phyloP scores from a whole-genome alignment of 352 stramenopile genomes.

The Aphanomyces invadans region DNA sequence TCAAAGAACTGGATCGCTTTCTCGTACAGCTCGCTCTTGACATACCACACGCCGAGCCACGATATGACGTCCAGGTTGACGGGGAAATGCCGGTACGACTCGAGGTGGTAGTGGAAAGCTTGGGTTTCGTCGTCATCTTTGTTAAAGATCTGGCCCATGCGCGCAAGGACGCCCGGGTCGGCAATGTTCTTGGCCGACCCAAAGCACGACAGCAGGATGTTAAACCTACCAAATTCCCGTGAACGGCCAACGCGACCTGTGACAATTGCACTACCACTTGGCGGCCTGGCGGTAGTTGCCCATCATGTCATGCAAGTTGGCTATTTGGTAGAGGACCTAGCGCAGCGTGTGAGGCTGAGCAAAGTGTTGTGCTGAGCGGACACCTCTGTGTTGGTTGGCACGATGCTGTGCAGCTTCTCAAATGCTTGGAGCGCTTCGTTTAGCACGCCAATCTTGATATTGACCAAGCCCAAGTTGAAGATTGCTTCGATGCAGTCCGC shows the following conservation, averaged over 20 bases:
- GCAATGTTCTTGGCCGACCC: constrained; percentile 62
- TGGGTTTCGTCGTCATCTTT: constrained; percentile 91
- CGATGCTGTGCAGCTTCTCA: constrained; percentile 94
- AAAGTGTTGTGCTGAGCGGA: too few relatives aligned
- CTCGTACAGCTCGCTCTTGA: constrained; percentile 95
- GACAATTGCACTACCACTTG: constrained; percentile 71
- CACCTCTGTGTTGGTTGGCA: constrained; percentile 79
- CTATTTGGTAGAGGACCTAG: constrained; percentile 94
- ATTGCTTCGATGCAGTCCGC: constrained; percentile 93
- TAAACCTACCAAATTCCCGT: constrained; percentile 39
- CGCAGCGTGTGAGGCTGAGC: too few relatives aligned
- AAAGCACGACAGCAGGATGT: constrained; percentile 91
- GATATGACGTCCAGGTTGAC: constrained; percentile 95
- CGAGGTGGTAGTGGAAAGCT: constrained; percentile 93
- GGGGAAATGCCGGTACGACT: constrained; percentile 93
- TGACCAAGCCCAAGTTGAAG: constrained; percentile 92
- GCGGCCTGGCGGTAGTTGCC: constrained; percentile 77
- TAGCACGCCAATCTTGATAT: constrained; percentile 82
- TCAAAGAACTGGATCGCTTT: constrained; percentile 96
- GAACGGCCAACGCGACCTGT: neutral
- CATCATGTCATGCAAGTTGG: constrained; percentile 90
- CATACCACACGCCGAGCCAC: constrained; percentile 95
- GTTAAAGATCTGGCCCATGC: constrained; percentile 91
- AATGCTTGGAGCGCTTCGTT: constrained; percentile 92
- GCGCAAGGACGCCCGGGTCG: constrained; percentile 69